Evolutionary conservation across 805 yeast genomes (phyloP), one percentile per base, ranked within the genome.

Genomic region (Starmerella vaccinii): DNA sequence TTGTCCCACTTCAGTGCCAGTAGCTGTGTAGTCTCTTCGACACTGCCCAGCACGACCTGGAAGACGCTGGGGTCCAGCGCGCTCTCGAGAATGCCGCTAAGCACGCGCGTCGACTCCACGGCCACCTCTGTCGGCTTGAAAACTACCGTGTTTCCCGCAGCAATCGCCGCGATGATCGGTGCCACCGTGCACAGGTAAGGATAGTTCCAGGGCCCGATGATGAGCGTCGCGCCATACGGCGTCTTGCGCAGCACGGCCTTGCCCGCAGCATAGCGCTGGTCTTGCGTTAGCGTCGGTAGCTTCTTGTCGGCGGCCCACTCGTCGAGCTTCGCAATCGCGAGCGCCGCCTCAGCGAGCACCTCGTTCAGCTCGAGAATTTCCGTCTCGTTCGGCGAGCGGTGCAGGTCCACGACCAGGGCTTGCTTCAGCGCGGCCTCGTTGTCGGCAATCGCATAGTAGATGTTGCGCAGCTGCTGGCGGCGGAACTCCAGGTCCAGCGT

Each of bases 111-210:
- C 44, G 81, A 76, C 55, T 74, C 67, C 0, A 92, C 90, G 2
- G 82, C 77, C 49, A 74, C 63, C 65, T 90, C 97, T 53, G 82
- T 74, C 16, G 85, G 88, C 64, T 87, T 87, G 58, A 81, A 68
- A 19, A 84, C 77, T 24, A 84, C 90, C 15, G 81, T 71, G 64
- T 89, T 88, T 12, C 97, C 97, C 19, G 82, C 84, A 1, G 95
- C 86, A 56, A 90, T 68, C 2, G 95, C 95, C 19, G 86, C 85
- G 34, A 80, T 72, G 22, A 88, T 61, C 0, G 96, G 87, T 29
- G 75, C 70, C 10, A 87, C 52, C 0, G 84, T 60, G 52, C 90
- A 68, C 24, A 75, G 53, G 40, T 84, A 64, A 1, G 97, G 95
- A 63, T 80, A 87, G 67, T 86, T 86, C 75, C 82, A 86, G 0